Conservation (phyloP, 192 early-diverging fungal genomes). For the Glomus cerebriforme region DNA sequence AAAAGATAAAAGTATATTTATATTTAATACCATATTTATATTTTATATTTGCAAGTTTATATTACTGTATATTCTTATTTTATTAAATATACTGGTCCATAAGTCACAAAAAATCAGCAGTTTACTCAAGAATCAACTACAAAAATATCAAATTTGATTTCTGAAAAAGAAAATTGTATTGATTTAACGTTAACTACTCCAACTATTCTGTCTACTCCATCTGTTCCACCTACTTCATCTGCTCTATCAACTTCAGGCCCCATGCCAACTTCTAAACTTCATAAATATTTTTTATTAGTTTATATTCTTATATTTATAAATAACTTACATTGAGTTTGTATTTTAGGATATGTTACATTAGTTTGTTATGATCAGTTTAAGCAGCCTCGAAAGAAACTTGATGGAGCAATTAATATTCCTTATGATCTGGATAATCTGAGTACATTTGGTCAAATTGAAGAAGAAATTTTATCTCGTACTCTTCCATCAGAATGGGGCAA, state of each 20-base stretch:
- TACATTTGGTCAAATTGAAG: background rate
- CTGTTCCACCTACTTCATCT: background rate
- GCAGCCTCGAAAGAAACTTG: background rate
- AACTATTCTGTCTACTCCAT: background rate
- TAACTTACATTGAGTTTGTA: too few species aligned
- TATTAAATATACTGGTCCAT: too few species aligned
- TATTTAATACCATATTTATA: too few species aligned
- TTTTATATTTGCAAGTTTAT: too few species aligned
- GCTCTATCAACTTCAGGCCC: too few species aligned
- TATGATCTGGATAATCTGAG: background rate
- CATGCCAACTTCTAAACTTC: too few species aligned
- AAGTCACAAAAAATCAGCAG: background rate
- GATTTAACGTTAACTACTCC: background rate
- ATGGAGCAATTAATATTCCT: background rate
- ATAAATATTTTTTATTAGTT: too few species aligned
- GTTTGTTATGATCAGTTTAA: background rate
- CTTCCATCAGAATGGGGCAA: background rate
- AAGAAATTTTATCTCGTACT: background rate
- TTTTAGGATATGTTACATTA: background rate
- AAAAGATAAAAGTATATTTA: too few species aligned
- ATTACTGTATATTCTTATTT: too few species aligned
- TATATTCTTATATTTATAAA: too few species aligned
- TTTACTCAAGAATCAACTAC: background rate
- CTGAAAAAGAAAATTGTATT: background rate
- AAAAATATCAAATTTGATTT: background rate